Conservation (phyloP, 306 rosid species). For the Boehmeria nivea region DNA sequence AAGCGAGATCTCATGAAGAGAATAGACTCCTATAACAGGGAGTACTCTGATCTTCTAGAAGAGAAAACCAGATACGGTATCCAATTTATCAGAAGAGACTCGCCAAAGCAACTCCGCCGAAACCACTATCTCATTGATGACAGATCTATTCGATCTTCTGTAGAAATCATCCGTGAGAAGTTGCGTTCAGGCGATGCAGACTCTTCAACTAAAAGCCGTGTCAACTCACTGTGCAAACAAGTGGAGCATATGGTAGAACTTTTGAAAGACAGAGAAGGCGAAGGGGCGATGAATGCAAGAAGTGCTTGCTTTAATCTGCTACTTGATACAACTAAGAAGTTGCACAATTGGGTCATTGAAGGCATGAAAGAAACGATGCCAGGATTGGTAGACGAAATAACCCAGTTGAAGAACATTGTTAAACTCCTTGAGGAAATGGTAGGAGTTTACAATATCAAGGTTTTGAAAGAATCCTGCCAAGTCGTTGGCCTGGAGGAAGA, state of each 20-base stretch:
- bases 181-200: no score
- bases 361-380: neutral
- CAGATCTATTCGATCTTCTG: neutral
- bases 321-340: neutral
- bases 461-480: neutral
- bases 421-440: neutral
- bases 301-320: neutral
- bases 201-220: no score
- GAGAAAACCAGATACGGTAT: neutral
- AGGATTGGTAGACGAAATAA: neutral
- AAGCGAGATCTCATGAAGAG: neutral
- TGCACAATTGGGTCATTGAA: neutral
- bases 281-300: neutral
- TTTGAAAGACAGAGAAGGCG: neutral
- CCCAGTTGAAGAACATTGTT: neutral
- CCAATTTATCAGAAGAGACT: neutral
- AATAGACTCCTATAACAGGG: neutral
- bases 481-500: conserved; percentile 19
- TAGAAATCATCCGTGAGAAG: neutral
- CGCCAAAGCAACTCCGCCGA: neutral
- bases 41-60: neutral
- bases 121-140: neutral
- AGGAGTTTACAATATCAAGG: neutral
- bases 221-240: no score
- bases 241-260: no score